Conservation (phyloP, 2,329 filamentous ascomycete species). For the Claviceps cyperi region DNA sequence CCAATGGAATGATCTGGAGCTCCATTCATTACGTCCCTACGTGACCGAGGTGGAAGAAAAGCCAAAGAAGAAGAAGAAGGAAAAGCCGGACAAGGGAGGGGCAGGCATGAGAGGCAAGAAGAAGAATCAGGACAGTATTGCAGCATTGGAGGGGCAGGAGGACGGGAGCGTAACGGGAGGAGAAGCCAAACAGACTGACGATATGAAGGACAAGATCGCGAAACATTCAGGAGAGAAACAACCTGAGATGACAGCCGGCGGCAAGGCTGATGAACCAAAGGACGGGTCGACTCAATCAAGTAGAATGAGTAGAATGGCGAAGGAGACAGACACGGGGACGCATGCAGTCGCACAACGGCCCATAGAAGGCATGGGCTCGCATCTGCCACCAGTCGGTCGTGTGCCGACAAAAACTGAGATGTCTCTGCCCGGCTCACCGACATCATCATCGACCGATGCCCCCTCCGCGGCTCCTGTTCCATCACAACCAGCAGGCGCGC, state of each 20-base stretch:
- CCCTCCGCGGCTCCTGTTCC: conserved; percentile 8
- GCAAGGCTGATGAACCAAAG: not conserved
- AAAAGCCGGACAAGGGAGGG: conserved; percentile 21
- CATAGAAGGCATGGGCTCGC: not conserved
- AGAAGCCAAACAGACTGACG: conserved; percentile 6
- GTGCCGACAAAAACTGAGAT: not conserved
- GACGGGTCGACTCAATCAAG: not conserved
- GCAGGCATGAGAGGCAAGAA: conserved; percentile 16
- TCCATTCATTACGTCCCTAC: conserved; percentile 54
- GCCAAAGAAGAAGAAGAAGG: conserved; percentile 45
- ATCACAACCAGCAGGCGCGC: conserved; percentile 7
- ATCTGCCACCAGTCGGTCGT: not conserved
- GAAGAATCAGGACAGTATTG: conserved; percentile 14
- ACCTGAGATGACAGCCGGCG: not conserved
- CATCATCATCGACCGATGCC: not conserved
- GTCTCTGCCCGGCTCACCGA: not conserved
- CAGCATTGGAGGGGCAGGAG: conserved; percentile 6
- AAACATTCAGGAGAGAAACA: not conserved
- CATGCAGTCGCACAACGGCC: not conserved
- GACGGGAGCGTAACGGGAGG: not conserved
- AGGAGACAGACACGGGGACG: not conserved
- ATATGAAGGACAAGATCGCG: conserved; percentile 5
- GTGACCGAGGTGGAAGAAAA: conserved; percentile 49
- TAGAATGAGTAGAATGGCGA: not conserved
- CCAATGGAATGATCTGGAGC: conserved; percentile 62